Percentiles rank a stretch among this genome's conserved stretches.
Evolutionary conservation across 2,329 filamentous ascomycete species (phyloP).

Genomic region (Aspergillus nomiae): DNA sequence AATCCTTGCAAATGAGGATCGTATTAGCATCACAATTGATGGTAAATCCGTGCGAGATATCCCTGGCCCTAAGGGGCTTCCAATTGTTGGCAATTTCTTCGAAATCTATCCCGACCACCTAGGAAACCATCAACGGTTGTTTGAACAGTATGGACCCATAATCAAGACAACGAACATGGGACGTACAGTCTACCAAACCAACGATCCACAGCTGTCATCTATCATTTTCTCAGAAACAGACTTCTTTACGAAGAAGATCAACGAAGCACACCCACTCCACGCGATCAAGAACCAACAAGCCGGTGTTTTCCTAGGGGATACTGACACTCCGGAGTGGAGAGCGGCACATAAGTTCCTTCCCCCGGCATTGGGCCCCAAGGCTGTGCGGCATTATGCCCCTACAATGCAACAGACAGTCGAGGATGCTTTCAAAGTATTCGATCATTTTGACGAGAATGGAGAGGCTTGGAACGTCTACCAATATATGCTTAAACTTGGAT

Average conservation of each 20-base stretch:
- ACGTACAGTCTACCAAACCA: slow-evolving; percentile 52
- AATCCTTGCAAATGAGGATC: neutral
- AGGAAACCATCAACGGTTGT: slow-evolving; percentile 59
- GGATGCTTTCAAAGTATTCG: slow-evolving; percentile 52
- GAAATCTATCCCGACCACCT: slow-evolving; percentile 61
- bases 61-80: slow-evolving; percentile 26
- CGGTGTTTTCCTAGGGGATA: slow-evolving; percentile 36
- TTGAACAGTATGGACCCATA: slow-evolving; percentile 55
- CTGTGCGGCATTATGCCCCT: slow-evolving; percentile 62
- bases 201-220: slow-evolving; percentile 50
- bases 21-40: slow-evolving; percentile 28
- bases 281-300: slow-evolving; percentile 30
- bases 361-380: slow-evolving; percentile 60
- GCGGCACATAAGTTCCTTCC: slow-evolving; percentile 64
- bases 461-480: slow-evolving; percentile 53
- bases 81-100: slow-evolving; percentile 55
- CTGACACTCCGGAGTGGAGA: slow-evolving; percentile 36
- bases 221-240: slow-evolving; percentile 53
- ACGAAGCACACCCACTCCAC: slow-evolving; percentile 33
- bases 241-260: slow-evolving; percentile 58
- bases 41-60: slow-evolving; percentile 29
- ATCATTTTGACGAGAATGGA: slow-evolving; percentile 50
- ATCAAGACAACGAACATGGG: slow-evolving; percentile 58
- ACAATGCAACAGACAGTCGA: slow-evolving; percentile 60
- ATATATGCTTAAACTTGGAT: slow-evolving; percentile 53